These are phyloP conservation scores for Chrysanthemum makinoi DNA, from an alignment of 129 eudicot genomes.

Conservation along the genomic window DNA sequence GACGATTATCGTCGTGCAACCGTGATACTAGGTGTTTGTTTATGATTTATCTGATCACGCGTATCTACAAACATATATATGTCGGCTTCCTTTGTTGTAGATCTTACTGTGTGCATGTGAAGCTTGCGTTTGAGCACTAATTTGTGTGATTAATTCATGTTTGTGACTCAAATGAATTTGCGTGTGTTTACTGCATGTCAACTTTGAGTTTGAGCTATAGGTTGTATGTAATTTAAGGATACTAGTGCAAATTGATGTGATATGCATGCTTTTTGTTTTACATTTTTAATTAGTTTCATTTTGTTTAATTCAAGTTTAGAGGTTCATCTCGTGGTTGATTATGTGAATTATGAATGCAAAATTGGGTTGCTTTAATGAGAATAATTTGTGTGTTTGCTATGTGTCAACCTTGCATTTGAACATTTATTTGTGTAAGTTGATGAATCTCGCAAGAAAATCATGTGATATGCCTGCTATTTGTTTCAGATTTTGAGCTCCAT, in stretches of 20 bases:
- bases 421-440: background rate
- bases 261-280: background rate
- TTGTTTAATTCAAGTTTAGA: conserved; percentile 6
- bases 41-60: too few species aligned
- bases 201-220: too few species aligned
- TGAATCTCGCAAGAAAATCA: background rate
- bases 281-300: conserved; percentile 9
- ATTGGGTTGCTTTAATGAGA: background rate
- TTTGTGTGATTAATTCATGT: too few species aligned
- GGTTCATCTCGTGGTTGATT: conserved; percentile 1
- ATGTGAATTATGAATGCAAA: background rate
- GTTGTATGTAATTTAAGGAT: background rate
- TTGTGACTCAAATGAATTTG: too few species aligned
- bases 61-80: too few species aligned
- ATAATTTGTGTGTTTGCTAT: conserved; percentile 1
- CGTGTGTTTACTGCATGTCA: too few species aligned
- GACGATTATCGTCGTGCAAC: too few species aligned
- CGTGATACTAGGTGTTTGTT: too few species aligned
- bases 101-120: background rate
- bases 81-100: background rate
- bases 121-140: too few species aligned
- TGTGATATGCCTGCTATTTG: background rate
- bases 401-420: background rate
- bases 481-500: background rate
- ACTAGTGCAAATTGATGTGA: background rate